Conservation (phyloP, 2,329 filamentous ascomycete species). For the Talaromyces amestolkiae region DNA sequence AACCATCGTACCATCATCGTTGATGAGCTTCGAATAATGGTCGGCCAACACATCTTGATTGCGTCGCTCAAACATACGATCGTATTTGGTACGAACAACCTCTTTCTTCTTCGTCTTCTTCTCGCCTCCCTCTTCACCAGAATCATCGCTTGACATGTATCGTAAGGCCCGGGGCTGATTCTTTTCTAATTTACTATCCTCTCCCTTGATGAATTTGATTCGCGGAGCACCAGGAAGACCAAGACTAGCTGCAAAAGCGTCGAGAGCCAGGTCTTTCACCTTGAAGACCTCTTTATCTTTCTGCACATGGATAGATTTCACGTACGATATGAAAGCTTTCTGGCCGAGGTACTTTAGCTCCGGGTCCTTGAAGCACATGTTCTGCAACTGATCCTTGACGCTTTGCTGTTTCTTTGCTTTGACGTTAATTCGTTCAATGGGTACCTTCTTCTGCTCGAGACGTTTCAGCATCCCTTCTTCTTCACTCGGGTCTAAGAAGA, state of each 20-base stretch:
- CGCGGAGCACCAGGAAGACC: slow-evolving; percentile 88
- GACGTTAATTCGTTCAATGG: slow-evolving; percentile 81
- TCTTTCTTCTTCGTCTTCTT: slow-evolving; percentile 62
- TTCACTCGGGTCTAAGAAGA: slow-evolving; percentile 90
- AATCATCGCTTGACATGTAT: slow-evolving; percentile 60
- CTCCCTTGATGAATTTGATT: slow-evolving; percentile 89
- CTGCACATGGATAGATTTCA: slow-evolving; percentile 79
- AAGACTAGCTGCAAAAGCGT: slow-evolving; percentile 79
- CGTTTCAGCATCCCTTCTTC: slow-evolving; percentile 86
- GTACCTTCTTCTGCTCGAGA: slow-evolving; percentile 84
- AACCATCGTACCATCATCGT: slow-evolving; percentile 53
- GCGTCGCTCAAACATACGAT: slow-evolving; percentile 94
- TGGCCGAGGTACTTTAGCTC: slow-evolving; percentile 93
- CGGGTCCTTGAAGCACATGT: slow-evolving; percentile 92
- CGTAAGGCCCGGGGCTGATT: slow-evolving; percentile 69
- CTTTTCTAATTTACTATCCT: slow-evolving; percentile 82
- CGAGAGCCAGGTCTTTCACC: slow-evolving; percentile 75
- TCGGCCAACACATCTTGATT: slow-evolving; percentile 95
- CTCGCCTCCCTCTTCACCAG: slow-evolving; percentile 43
- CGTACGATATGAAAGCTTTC: slow-evolving; percentile 92
- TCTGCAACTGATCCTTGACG: slow-evolving; percentile 81
- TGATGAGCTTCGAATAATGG: slow-evolving; percentile 86
- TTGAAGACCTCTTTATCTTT: slow-evolving; percentile 91
- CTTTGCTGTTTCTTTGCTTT: slow-evolving; percentile 84
- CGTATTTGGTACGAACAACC: slow-evolving; percentile 86